A percentile compares a stretch with the other conserved stretches of the same genome.
phyloP scores from a whole-genome alignment of 106 monocot genomes.

The Amphibolis antarctica region DNA sequence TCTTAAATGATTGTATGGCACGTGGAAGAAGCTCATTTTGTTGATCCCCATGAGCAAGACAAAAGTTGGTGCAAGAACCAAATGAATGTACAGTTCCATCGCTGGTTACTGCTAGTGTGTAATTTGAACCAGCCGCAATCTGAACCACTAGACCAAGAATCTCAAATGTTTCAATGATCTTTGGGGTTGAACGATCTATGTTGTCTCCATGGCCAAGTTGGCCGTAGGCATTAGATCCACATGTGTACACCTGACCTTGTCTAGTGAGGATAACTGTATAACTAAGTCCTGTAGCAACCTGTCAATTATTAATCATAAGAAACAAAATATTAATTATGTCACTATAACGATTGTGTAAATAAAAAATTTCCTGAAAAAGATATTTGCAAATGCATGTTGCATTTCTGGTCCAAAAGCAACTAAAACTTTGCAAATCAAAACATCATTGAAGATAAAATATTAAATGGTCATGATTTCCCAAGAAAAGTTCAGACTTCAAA shows the following conservation, averaged over 20 bases:
- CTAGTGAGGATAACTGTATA: constrained; percentile 69
- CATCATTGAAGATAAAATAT: no score
- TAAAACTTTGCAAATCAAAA: no score
- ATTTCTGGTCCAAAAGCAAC: no score
- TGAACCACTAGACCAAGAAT: constrained; percentile 49
- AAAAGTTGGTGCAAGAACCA: constrained; percentile 91
- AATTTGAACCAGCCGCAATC: constrained; percentile 83
- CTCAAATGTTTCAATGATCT: constrained; percentile 37
- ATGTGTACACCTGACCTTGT: constrained; percentile 73
- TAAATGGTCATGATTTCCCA: no score
- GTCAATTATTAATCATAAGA: not conserved
- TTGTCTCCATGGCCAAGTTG: constrained; percentile 94
- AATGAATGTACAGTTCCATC: constrained; percentile 79
- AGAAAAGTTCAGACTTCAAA: no score
- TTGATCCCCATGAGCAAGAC: constrained; percentile 92
- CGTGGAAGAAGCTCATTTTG: constrained; percentile 74
- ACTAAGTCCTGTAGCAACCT: constrained; percentile 91
- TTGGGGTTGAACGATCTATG: constrained; percentile 58
- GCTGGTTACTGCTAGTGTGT: constrained; percentile 68
- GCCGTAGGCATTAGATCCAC: constrained; percentile 84
- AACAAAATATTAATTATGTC: not conserved
- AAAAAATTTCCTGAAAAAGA: no score
- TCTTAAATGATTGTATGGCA: constrained; percentile 59
- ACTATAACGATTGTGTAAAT: not conserved
- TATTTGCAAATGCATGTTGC: no score